phyloP scores from a whole-genome alignment of 805 yeast genomes.

The Cyberlindnera misumaiensis region DNA sequence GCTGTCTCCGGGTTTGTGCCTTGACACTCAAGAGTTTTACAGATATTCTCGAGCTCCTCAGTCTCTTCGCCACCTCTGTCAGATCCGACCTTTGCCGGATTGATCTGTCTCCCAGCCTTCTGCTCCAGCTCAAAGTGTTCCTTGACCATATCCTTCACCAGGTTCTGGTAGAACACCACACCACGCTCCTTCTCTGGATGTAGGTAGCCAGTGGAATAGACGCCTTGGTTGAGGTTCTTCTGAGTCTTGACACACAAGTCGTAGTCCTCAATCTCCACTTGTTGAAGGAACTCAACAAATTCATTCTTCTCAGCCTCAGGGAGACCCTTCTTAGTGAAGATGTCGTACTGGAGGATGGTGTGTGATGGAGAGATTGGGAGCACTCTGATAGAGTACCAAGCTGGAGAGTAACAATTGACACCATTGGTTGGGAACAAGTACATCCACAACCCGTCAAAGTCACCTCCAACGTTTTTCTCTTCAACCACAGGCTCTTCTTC shows the following conservation, averaged over 20 bases:
- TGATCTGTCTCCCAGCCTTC: slow-evolving; percentile 37
- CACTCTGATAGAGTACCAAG: slow-evolving; percentile 58
- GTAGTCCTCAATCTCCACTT: slow-evolving; percentile 56
- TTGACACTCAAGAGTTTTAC: slow-evolving; percentile 45
- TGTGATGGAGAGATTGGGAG: slow-evolving; percentile 46
- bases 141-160: slow-evolving; percentile 53
- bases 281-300: slow-evolving; percentile 56
- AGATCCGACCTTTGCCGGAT: slow-evolving; percentile 42
- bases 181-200: slow-evolving; percentile 57
- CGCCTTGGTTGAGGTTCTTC: slow-evolving; percentile 54
- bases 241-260: slow-evolving; percentile 55
- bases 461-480: slow-evolving; percentile 50
- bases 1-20: slow-evolving; percentile 33
- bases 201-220: slow-evolving; percentile 50
- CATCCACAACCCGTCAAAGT: slow-evolving; percentile 56
- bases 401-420: slow-evolving; percentile 58
- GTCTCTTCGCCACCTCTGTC: slow-evolving; percentile 34
- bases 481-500: slow-evolving; percentile 22
- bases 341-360: slow-evolving; percentile 54
- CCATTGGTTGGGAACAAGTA: slow-evolving; percentile 57
- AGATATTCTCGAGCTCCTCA: slow-evolving; percentile 43
- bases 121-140: slow-evolving; percentile 42
- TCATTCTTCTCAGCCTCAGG: slow-evolving; percentile 47
- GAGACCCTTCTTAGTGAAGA: slow-evolving; percentile 54
- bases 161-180: slow-evolving; percentile 48